Evolutionary conservation across 495 filamentous ascomycete species (phyloP).

Genomic region (Penicillium steckii): DNA sequence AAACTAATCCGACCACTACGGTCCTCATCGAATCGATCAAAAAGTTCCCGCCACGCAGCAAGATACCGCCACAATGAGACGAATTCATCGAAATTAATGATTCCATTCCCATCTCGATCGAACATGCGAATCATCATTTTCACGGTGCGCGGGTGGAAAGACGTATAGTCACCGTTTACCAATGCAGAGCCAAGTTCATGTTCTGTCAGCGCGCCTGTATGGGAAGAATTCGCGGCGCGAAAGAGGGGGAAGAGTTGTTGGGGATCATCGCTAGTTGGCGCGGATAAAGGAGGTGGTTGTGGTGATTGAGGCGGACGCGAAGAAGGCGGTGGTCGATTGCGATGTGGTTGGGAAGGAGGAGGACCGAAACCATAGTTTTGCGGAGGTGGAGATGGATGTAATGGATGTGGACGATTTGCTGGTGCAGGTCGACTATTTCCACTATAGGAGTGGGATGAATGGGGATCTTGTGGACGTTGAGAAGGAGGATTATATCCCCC

Average conservation of each 20-base stretch:
- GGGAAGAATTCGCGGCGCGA: conserved; percentile 82
- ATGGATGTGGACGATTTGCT: conserved; percentile 35
- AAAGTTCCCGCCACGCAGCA: conserved; percentile 87
- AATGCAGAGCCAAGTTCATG: conserved; percentile 85
- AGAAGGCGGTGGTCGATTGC: conserved; percentile 55
- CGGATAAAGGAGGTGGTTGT: conserved; percentile 59
- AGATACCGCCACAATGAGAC: conserved; percentile 93
- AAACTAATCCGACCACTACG: conserved; percentile 80
- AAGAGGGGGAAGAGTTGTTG: conserved; percentile 77
- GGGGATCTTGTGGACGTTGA: conserved; percentile 30
- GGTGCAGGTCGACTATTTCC: conserved; percentile 28
- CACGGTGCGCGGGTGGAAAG: conserved; percentile 95
- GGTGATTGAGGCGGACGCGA: conserved; percentile 55
- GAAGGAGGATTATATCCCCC: conserved; percentile 22
- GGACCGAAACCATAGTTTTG: conserved; percentile 61
- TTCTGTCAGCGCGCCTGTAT: conserved; percentile 81
- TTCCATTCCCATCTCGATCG: conserved; percentile 79
- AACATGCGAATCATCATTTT: conserved; percentile 99
- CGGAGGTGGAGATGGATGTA: conserved; percentile 55
- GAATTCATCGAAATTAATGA: conserved; percentile 93
- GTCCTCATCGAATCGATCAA: conserved; percentile 94
- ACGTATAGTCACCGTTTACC: conserved; percentile 92
- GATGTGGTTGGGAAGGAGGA: conserved; percentile 44
- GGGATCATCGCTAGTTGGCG: conserved; percentile 57
- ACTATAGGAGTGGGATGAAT: conserved; percentile 31